Evolutionary conservation across 2,329 filamentous ascomycete species (phyloP).

Genomic region (Exophiala mesophila): DNA sequence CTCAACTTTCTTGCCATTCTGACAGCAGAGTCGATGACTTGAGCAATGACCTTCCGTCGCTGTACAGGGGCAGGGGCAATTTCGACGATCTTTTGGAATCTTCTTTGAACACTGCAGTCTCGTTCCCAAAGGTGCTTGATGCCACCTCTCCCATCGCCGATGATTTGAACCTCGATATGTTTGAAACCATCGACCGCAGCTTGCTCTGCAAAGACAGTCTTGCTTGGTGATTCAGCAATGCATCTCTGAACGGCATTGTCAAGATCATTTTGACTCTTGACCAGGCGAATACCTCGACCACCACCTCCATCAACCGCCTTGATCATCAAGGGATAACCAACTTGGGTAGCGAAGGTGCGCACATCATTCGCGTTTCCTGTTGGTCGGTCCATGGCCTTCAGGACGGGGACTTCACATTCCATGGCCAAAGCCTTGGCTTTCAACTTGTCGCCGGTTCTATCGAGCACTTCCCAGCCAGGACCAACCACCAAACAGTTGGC

Average conservation of each 20-base stretch:
- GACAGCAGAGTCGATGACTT: constrained; percentile 51
- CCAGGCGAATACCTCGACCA: constrained; percentile 55
- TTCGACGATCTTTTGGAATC: constrained; percentile 60
- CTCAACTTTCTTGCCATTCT: constrained; percentile 46
- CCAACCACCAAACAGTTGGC: constrained; percentile 48
- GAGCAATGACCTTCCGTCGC: constrained; percentile 44
- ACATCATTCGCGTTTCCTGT: constrained; percentile 43
- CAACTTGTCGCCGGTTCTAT: constrained; percentile 53
- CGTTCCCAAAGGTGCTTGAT: constrained; percentile 56
- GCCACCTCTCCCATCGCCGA: constrained; percentile 51
- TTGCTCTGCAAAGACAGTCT: constrained; percentile 56
- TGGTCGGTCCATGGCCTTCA: constrained; percentile 44
- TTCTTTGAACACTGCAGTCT: constrained; percentile 56
- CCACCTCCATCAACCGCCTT: constrained; percentile 63
- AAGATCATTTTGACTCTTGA: constrained; percentile 42
- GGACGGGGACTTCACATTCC: constrained; percentile 49
- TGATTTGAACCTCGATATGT: constrained; percentile 58
- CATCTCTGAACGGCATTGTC: constrained; percentile 46
- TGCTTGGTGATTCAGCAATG: constrained; percentile 55
- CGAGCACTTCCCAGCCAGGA: constrained; percentile 54
- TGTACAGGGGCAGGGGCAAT: constrained; percentile 50
- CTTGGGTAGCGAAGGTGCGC: constrained; percentile 53
- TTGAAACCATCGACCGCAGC: constrained; percentile 58
- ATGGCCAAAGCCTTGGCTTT: constrained; percentile 49
- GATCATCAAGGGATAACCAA: constrained; percentile 55